Percentiles rank a stretch among this genome's conserved stretches.
phyloP scores from a whole-genome alignment of 192 early-diverging fungal species.

The Martensiomyces pterosporus region DNA sequence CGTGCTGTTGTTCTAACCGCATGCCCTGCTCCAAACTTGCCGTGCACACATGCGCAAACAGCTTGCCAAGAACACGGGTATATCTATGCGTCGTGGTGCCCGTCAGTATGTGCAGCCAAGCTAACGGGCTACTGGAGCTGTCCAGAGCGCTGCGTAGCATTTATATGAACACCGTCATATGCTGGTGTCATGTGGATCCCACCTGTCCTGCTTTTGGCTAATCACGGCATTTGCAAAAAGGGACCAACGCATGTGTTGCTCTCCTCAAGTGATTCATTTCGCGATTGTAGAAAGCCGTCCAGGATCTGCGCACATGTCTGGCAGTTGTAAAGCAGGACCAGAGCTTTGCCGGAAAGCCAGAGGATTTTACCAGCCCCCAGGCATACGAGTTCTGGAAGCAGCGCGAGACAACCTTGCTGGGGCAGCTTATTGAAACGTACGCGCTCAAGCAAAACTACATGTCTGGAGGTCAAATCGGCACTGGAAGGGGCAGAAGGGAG shows the following conservation, averaged over 20 bases:
- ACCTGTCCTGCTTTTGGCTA: too few species aligned
- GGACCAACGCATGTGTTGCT: neutral
- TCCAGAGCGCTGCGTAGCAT: too few species aligned
- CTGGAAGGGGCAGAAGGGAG: conserved; percentile 31
- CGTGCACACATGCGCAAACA: too few species aligned
- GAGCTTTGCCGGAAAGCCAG: conserved; percentile 46
- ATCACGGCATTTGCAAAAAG: neutral
- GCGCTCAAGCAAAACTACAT: conserved; percentile 40
- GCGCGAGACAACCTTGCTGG: conserved; percentile 43
- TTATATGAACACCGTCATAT: too few species aligned
- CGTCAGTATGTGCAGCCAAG: too few species aligned
- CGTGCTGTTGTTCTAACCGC: too few species aligned
- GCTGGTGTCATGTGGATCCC: too few species aligned
- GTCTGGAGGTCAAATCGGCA: conserved; percentile 37
- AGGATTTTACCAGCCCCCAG: conserved; percentile 29
- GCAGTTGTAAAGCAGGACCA: conserved; percentile 36
- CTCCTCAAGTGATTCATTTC: neutral
- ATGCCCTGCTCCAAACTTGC: too few species aligned
- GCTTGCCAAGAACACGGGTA: too few species aligned
- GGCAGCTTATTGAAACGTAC: conserved; percentile 45
- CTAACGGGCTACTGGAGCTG: too few species aligned
- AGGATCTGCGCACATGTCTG: conserved; percentile 42
- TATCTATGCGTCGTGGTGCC: too few species aligned
- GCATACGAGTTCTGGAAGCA: conserved; percentile 48
- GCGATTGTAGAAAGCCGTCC: conserved; percentile 24